These are phyloP conservation scores for Beauveria scarabaeidicola DNA, from an alignment of 2,329 filamentous ascomycete genomes.

Conservation along the genomic window DNA sequence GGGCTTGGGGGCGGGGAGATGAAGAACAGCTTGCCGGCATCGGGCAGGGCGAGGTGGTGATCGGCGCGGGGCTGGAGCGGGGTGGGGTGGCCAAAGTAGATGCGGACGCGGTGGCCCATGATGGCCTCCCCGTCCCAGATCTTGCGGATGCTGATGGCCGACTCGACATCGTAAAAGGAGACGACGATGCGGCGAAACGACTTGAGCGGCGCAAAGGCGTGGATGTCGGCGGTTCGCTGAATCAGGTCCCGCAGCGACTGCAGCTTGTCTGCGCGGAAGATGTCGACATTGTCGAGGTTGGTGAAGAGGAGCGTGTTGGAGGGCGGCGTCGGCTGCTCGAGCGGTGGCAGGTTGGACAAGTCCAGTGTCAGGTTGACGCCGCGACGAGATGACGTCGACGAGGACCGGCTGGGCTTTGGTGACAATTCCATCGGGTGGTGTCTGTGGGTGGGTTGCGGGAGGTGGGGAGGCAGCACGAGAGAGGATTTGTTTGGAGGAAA, in stretches of 20 bases:
- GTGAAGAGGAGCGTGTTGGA: constrained; percentile 82
- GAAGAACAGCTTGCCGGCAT: constrained; percentile 64
- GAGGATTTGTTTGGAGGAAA: not conserved
- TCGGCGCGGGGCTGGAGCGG: constrained; percentile 45
- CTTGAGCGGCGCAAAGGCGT: constrained; percentile 72
- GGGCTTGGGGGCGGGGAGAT: constrained; percentile 62
- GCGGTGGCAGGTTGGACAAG: constrained; percentile 61
- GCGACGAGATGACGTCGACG: constrained; percentile 37
- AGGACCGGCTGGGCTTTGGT: constrained; percentile 32
- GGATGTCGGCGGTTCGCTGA: constrained; percentile 58
- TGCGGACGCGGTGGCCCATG: constrained; percentile 58
- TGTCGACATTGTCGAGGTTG: constrained; percentile 62
- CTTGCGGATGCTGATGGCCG: constrained; percentile 62
- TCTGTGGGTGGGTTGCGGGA: not conserved
- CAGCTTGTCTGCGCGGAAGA: constrained; percentile 68
- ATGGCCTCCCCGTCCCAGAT: constrained; percentile 67
- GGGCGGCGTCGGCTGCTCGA: constrained; percentile 62
- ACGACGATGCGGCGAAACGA: constrained; percentile 76
- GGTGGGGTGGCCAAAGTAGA: constrained; percentile 61
- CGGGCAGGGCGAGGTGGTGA: constrained; percentile 57
- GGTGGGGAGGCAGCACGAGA: not conserved
- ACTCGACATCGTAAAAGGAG: constrained; percentile 63
- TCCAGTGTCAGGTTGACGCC: constrained; percentile 56
- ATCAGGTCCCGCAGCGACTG: constrained; percentile 66
- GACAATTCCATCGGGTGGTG: constrained; percentile 26